Evolutionary conservation across 768 basidiomycete species (phyloP).

Genomic region (Leucosporidium creatinivorum): DNA sequence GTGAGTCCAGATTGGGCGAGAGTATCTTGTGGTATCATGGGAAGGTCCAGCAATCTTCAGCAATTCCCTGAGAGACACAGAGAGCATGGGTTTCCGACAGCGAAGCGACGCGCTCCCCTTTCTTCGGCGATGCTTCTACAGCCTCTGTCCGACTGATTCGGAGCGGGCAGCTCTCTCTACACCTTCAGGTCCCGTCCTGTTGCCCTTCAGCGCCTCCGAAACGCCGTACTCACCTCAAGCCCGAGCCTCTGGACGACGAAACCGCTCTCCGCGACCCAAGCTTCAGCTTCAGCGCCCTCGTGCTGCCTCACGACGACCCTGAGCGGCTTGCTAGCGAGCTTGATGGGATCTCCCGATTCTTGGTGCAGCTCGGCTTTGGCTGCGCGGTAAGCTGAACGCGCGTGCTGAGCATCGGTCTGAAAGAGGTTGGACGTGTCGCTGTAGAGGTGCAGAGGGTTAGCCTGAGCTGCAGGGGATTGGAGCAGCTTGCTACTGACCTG

Average conservation of each 20-base stretch:
- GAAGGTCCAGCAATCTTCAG: not conserved
- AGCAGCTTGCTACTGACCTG: not conserved
- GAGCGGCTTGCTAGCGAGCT: conserved; percentile 66
- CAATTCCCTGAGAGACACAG: too few species aligned
- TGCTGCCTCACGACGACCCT: conserved; percentile 47
- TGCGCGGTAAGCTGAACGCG: conserved; percentile 53
- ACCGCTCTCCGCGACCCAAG: conserved; percentile 85
- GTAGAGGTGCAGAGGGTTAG: conserved; percentile 39
- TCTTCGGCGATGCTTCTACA: too few species aligned
- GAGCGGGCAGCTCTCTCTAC: too few species aligned
- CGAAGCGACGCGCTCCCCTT: too few species aligned
- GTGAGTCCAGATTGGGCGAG: not conserved
- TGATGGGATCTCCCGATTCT: conserved; percentile 67
- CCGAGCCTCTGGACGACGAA: conserved; percentile 64
- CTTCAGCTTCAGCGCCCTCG: conserved; percentile 49
- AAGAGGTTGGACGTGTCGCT: conserved; percentile 53
- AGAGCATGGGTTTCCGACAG: too few species aligned
- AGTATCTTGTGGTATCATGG: not conserved
- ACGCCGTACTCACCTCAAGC: conserved; percentile 54
- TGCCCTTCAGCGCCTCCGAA: too few species aligned
- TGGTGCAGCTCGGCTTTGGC: conserved; percentile 66
- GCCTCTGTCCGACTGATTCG: too few species aligned
- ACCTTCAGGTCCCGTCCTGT: too few species aligned
- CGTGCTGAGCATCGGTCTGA: conserved; percentile 65
- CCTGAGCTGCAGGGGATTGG: not conserved